Base-by-base conservation (phyloP, 78 protist genomes). In the Dictyostelium purpureum region DNA sequence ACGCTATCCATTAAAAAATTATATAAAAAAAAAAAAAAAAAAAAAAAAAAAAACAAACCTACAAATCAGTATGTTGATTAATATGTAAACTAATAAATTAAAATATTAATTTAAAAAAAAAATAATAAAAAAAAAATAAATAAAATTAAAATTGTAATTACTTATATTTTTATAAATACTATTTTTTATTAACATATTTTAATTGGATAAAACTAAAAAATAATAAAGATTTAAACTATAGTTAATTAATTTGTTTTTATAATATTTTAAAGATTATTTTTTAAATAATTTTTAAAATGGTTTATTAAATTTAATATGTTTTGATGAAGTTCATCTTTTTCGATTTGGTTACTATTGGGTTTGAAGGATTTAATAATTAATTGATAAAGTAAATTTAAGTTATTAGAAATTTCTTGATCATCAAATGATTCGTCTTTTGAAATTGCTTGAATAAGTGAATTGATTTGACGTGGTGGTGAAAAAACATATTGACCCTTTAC, bases 391-490 rank as follows among this genome's bases (percentile, higher is more conserved):
- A 47, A 43, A 28, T 74, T 19, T 59, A 83, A 35, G 45, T 35
- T n/a, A 21, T 35, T 16, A 9, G 4, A 43, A 11, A 74, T 14
- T 49, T 51, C 80, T 31, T 74, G 12, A n/a, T n/a, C 28, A 31
- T 74, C 66, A 33, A 31, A 31, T 49, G 51, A 19, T 28, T 31
- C 37, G 4, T 70, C 59, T 14, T 42, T 26, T 0, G 4, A 47
- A 4, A 74, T 12, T 12, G 19, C 18, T 51, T 61, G 31, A 19
- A 74, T 54, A 21, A 83, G 42, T 47, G 79, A 59, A n/a, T 76
- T 76, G 59, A 83, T 83, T 16, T 71, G 73, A 57, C 91, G 61
- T 9, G 91, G 81, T 49, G 91, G 77, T 0, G 52, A 19, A 28
- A 38, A 77, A 45, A 83, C 70, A 4, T 51, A 73, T 59, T 73